phyloP scores from a whole-genome alignment of 306 rosid species.

The Rosa chinensis region DNA sequence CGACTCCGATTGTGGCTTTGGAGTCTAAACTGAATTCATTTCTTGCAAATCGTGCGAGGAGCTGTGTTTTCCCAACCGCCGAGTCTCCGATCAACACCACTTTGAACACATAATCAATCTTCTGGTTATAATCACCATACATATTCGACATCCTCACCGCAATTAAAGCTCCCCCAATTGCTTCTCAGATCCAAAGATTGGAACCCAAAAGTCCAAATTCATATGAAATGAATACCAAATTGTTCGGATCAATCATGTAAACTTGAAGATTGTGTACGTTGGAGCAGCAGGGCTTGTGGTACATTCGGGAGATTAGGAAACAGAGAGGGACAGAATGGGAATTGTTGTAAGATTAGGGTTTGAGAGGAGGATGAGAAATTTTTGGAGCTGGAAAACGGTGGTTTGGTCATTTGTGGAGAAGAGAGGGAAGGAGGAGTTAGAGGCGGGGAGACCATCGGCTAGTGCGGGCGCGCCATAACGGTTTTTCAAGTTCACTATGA shows the following conservation, averaged over 20 bases:
- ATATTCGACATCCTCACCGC: constrained; percentile 64
- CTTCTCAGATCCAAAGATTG: constrained; percentile 18
- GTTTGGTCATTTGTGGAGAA: constrained; percentile 7
- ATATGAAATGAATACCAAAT: background rate
- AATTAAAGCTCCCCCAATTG: background rate
- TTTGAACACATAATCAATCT: constrained; percentile 92
- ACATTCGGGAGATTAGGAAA: constrained; percentile 1
- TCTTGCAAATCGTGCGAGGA: constrained; percentile 77
- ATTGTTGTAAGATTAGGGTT: constrained; percentile 14
- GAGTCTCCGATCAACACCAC: constrained; percentile 95
- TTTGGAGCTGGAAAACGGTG: constrained; percentile 6
- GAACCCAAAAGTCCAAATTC: background rate
- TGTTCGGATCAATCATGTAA: constrained; percentile 1
- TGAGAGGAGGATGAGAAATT: constrained; percentile 15
- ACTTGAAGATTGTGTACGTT: background rate
- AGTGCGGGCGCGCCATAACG: constrained; percentile 32
- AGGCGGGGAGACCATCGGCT: constrained; percentile 30
- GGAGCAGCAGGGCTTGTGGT: background rate
- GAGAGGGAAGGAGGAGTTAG: constrained; percentile 8
- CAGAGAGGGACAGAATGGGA: constrained; percentile 9
- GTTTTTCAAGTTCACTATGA: constrained; percentile 16
- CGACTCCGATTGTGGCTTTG: constrained; percentile 93
- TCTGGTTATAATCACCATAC: constrained; percentile 67
- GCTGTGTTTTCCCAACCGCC: constrained; percentile 90
- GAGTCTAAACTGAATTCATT: constrained; percentile 77